phyloP scores from a whole-genome alignment of 2,329 filamentous ascomycete species.

The Diaporthe citrichinensis region DNA sequence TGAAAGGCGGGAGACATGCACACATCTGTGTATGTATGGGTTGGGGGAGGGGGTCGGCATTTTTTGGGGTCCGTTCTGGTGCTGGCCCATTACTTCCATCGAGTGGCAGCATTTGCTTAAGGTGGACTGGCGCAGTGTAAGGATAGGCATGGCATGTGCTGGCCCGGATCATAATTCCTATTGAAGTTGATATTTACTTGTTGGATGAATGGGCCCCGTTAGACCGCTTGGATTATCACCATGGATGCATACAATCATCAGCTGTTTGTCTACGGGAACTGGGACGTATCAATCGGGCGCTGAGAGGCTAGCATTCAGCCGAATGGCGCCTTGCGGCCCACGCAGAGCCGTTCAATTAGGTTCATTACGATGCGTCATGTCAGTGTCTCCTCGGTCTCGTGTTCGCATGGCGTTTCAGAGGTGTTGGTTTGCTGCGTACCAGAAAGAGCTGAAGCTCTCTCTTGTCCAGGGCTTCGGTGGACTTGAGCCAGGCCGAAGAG shows the following conservation, averaged over 20 bases:
- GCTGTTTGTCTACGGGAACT: neutral
- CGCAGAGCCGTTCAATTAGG: too few species aligned
- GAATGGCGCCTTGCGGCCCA: neutral
- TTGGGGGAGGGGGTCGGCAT: neutral
- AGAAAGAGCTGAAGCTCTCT: neutral
- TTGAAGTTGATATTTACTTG: constrained; percentile 23
- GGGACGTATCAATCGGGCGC: neutral
- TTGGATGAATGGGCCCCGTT: neutral
- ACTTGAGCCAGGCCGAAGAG: neutral
- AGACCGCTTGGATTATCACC: constrained; percentile 11
- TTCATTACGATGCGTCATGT: neutral
- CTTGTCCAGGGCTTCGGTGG: neutral
- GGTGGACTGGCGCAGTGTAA: constrained; percentile 19
- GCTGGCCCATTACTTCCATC: constrained; percentile 18
- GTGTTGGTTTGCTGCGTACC: too few species aligned
- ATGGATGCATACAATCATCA: neutral
- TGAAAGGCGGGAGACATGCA: neutral
- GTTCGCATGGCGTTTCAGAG: neutral
- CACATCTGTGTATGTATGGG: neutral
- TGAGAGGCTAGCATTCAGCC: neutral
- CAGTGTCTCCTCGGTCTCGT: neutral
- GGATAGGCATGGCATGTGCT: constrained; percentile 20
- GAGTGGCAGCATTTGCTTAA: constrained; percentile 23
- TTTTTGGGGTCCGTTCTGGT: neutral
- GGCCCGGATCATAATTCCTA: constrained; percentile 21